phyloP scores from a whole-genome alignment of 306 rosid species.

The Boehmeria nivea region DNA sequence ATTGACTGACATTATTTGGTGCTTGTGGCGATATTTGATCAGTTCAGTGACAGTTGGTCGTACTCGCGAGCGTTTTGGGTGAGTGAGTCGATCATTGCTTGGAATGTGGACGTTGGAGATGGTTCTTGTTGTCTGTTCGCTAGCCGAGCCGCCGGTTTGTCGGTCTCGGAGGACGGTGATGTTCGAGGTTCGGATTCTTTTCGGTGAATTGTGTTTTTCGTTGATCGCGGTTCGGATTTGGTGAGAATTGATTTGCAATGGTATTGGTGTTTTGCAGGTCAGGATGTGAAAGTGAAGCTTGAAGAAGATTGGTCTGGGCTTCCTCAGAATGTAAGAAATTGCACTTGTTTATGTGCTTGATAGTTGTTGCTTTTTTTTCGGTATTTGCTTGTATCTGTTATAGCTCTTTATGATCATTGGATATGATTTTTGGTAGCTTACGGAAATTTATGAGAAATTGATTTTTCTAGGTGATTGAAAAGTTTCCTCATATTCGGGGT shows the following conservation, averaged over 20 bases:
- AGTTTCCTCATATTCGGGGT: slow-evolving; percentile 73
- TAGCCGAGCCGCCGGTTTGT: slow-evolving; percentile 55
- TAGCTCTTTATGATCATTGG: too few relatives aligned
- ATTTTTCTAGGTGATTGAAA: slow-evolving; percentile 60
- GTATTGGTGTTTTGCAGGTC: slow-evolving; percentile 46
- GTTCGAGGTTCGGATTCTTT: slow-evolving; percentile 46
- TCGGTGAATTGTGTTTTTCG: neutral
- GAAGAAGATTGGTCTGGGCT: slow-evolving; percentile 60
- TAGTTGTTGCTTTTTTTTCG: too few relatives aligned
- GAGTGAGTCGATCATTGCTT: slow-evolving; percentile 57
- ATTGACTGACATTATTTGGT: neutral
- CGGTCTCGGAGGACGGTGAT: slow-evolving; percentile 30
- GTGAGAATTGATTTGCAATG: neutral
- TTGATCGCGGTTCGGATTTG: neutral
- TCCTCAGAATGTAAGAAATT: slow-evolving; percentile 44
- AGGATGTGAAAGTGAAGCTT: slow-evolving; percentile 68
- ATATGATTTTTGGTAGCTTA: neutral
- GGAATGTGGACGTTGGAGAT: slow-evolving; percentile 61
- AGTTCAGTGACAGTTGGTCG: slow-evolving; percentile 49
- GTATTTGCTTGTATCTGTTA: too few relatives aligned
- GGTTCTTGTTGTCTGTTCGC: slow-evolving; percentile 52
- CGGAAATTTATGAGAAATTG: slow-evolving; percentile 1
- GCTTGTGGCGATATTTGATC: too few relatives aligned
- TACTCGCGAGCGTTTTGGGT: slow-evolving; percentile 85
- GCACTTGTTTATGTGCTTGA: neutral